phyloP scores from a whole-genome alignment of 2,329 filamentous ascomycete genomes.

The Biscogniauxia mediterranea region DNA sequence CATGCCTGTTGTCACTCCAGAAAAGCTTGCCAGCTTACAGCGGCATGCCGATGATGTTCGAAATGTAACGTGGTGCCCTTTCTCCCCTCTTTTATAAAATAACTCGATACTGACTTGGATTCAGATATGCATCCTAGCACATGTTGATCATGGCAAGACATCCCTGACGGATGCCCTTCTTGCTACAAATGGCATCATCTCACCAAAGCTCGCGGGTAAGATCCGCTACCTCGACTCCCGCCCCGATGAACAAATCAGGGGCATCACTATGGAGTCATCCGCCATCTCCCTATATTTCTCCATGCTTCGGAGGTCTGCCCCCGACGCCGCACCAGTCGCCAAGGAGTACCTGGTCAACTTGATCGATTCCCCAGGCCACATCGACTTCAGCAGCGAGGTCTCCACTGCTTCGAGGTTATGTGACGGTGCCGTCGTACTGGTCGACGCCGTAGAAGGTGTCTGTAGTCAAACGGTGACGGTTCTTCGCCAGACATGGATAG shows the following conservation, averaged over 20 bases:
- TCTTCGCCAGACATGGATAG: conserved; percentile 88
- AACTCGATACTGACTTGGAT: conserved; percentile 32
- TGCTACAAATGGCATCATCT: conserved; percentile 99
- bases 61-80: conserved; percentile 63
- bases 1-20: conserved; percentile 90
- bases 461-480: conserved; percentile 99
- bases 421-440: conserved; percentile 89
- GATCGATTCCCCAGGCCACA: conserved; percentile 96
- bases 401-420: conserved; percentile 93
- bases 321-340: conserved; percentile 65
- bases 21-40: conserved; percentile 89
- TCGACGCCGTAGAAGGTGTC: conserved; percentile 96
- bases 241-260: conserved; percentile 90
- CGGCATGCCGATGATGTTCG: conserved; percentile 82
- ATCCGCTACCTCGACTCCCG: conserved; percentile 96
- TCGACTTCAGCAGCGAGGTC: conserved; percentile 98
- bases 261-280: conserved; percentile 99
- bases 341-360: conserved; percentile 96
- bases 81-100: conserved; percentile 18
- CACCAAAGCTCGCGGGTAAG: conserved; percentile 93
- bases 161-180: conserved; percentile 94
- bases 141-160: conserved; percentile 98
- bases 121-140: conserved; percentile 91
- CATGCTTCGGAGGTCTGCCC: conserved; percentile 72
- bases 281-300: conserved; percentile 97